These are phyloP conservation scores for Penicillium argentinense DNA, from an alignment of 495 filamentous ascomycete genomes.

Conservation along the genomic window DNA sequence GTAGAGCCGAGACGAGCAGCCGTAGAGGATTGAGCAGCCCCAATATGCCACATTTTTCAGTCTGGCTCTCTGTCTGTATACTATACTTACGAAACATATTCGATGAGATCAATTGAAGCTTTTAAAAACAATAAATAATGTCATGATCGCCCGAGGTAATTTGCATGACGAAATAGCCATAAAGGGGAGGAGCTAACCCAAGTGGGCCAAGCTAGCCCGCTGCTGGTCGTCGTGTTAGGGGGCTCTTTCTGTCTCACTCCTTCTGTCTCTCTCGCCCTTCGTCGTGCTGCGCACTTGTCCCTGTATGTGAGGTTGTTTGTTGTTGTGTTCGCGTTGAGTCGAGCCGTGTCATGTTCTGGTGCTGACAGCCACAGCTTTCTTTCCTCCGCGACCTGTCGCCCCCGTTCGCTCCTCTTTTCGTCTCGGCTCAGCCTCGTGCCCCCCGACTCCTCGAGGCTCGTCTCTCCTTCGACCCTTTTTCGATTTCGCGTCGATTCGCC, in stretches of 20 bases:
- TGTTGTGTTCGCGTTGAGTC: too few relatives aligned
- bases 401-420: conserved; percentile 8
- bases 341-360: too few relatives aligned
- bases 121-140: too few relatives aligned
- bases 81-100: too few relatives aligned
- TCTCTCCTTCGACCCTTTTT: not conserved
- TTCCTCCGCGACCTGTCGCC: conserved; percentile 10
- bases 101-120: too few relatives aligned
- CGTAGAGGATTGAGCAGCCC: too few relatives aligned
- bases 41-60: too few relatives aligned
- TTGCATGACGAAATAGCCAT: not conserved
- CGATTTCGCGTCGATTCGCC: not conserved
- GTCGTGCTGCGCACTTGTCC: not conserved
- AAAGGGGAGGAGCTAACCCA: not conserved
- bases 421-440: too few relatives aligned
- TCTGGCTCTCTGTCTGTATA: too few relatives aligned
- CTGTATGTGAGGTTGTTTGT: conserved; percentile 21
- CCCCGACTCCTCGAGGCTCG: too few relatives aligned
- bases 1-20: too few relatives aligned
- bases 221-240: conserved; percentile 1
- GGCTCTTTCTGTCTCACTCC: conserved; percentile 17
- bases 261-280: conserved; percentile 1
- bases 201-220: not conserved
- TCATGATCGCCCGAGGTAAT: not conserved
- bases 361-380: conserved; percentile 10